Base-by-base conservation (phyloP, 2,329 filamentous ascomycete genomes). In the Fusarium nygamai region DNA sequence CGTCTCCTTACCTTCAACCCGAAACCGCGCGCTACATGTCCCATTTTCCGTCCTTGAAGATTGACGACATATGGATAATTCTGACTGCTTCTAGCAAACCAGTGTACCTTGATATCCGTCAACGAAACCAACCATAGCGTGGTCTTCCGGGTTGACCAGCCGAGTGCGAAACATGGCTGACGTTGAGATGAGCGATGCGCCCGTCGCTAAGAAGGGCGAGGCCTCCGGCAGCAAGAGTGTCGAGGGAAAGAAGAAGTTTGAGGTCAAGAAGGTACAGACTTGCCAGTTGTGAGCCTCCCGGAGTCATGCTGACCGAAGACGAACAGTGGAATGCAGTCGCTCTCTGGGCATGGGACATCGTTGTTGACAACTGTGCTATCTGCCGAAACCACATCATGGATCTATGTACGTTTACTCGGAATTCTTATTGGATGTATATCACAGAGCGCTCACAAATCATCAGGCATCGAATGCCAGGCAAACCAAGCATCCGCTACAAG, bases 371-470 rank as follows among this genome's bases (percentile, higher is more conserved):
- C 89, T 99, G 96, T 83, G 96, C 96, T 79, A 99, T 99, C 82
- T 99, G 96, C 88, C 91, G 96, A 82, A 99, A 99, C 83, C 96
- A 99, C 84, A 99, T 99, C 84, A 99, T 99, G 96, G 96, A 99
- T 84, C 88, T 99, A 34, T 99, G 96, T 95, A 86, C 78, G 91
- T 83, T 54, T 61, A 36, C 22, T n/a, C 24, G 22, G 11, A n/a
- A 24, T 20, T 53, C 22, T 10, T 41, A 31, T 59, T 20, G n/a
- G 16, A 44, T 58, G 60, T 34, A 29, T n/a, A 31, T 36, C 24
- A n/a, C 11, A 34, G 51, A 39, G 63, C 50, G 54, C 76, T 79
- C 54, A 72, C 62, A 24, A 48, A n/a, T 47, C 12, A 64, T 47
- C 68, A 96, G 93, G 94, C 84, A 99, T 99, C 79, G 96, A 99